Base-by-base conservation (phyloP, 23 red algal species). In the Gracilariopsis chorda region DNA sequence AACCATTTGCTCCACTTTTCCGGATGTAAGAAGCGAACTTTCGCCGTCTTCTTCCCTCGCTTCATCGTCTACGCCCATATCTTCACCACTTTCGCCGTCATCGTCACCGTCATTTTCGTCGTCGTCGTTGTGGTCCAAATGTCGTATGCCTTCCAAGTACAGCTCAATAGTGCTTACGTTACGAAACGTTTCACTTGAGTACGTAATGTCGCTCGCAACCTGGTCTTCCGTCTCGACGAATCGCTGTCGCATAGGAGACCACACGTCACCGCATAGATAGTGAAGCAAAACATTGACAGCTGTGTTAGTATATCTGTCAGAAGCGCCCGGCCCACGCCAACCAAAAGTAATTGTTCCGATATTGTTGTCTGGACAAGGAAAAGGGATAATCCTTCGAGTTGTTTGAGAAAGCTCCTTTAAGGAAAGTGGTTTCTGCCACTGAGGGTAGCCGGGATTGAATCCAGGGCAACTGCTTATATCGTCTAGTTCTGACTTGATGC, bases 151-250 rank as follows among this genome's bases (percentile, higher is more conserved):
- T 13, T 77, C 43, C 27, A 94, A 56, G 30, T 62, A 62, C 10
- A 90, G 40, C 51, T 58, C 64, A n/a, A 78, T 62, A 10, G 70
- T n/a, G 32, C 79, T 77, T 2, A 87, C 73, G 48, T 88, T 75
- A 29, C 64, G 42, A 72, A 88, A 94, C 24, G 52, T 43, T 58
- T 94, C 72, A 21, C 35, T 20, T 35, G 60, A 86, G 9, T 34
- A 78, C 14, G 90, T 51, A 12, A 96, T 77, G 23, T 88, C 94
- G 68, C 85, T 94, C 23, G 84, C 85, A 19, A 98, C 48, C 48
- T 88, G 95, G 2, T 85, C 60, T 41, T 91, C 91, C 40, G 73
- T 72, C 39, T 94, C 90, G 7, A 94, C 92, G 84, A 98, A 91
- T 44, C 59, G 20, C 34, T 88, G 91, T 20, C 78, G 80, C 73